Evolutionary conservation across 768 basidiomycete genomes (phyloP).

Genomic region (Mycena olivaceomarginata): DNA sequence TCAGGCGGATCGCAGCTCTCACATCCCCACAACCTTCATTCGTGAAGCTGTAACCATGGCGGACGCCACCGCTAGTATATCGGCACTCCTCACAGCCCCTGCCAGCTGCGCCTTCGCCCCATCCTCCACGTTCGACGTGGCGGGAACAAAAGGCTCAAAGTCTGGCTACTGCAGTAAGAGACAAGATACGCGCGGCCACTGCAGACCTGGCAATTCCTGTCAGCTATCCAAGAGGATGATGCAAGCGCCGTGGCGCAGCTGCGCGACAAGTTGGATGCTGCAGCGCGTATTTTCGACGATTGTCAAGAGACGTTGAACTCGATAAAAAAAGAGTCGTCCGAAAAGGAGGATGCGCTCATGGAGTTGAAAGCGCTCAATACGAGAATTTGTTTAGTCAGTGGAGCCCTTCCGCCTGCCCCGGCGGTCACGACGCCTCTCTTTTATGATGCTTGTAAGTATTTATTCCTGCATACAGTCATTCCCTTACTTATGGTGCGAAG

Average conservation of each 20-base stretch:
- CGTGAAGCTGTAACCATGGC: neutral
- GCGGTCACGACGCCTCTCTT: neutral
- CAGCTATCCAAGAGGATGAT: neutral
- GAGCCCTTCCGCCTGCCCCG: neutral
- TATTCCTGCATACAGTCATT: neutral
- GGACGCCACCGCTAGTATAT: neutral
- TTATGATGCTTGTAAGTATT: constrained; percentile 2
- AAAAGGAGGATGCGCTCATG: neutral
- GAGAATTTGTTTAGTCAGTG: neutral
- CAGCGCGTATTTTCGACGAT: neutral
- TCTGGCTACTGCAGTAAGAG: neutral
- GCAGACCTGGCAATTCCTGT: neutral
- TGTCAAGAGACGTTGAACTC: neutral
- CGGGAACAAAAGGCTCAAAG: neutral
- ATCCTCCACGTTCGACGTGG: neutral
- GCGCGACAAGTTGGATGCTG: neutral
- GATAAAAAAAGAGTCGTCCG: neutral
- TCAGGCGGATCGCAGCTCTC: neutral
- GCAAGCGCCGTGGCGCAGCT: neutral
- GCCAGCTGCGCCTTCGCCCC: too few relatives aligned
- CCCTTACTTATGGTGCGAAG: constrained; percentile 2
- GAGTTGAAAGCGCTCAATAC: neutral
- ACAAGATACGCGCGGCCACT: neutral
- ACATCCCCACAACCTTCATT: neutral
- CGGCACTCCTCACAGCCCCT: neutral